Evolutionary conservation across 768 basidiomycete genomes (phyloP), one percentile per base, ranked within the genome.

Genomic region (Lyophyllum shimeji): DNA sequence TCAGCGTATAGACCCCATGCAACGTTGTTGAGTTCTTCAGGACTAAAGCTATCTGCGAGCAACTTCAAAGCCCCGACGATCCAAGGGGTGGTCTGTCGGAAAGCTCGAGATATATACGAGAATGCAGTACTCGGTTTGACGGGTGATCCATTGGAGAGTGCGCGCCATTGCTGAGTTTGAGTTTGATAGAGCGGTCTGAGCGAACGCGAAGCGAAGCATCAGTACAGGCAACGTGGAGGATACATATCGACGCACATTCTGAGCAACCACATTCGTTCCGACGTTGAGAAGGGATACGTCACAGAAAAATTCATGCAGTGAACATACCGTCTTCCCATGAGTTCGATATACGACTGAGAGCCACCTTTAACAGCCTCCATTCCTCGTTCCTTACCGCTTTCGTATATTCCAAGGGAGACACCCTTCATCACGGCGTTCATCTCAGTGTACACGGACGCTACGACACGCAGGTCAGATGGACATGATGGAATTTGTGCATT

Each of bases 371-470:
- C 69, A 2, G 82, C 83, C 61, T 88, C 86, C 58, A 77, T 76
- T 27, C 80, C 81, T 57, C 75, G 76, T 55, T 80, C 78, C 49
- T 79, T 80, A 24, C 76, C 74, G 60, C 78, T 69, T 49, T 86
- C 77, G 64, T 86, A 87, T 52, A 95, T 80, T 2, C 95, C 94
- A 23, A 97, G 76, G 31, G 88, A 86, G 21, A 93, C 78, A 11
- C 93, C 95, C 68, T 94, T 96, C 25, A 87, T 76, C 37, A 90
- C 74, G 0, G 93, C 93, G 60, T 95, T 96, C 82, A 96, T 83
- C 67, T 96, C 93, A 9, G 95, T 96, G 69, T 94, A 97, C 18
- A 88, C 93, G 46, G 93, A 90, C 4, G 95, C 95, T 94, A 23
- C 18, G 11, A 34, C 4, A 29, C 9, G n/a, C n/a, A 18, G 20